A percentile compares a stretch with the other conserved stretches of the same genome.
Conservation (phyloP, 2,329 filamentous ascomycete species). For the Aspergillus sp. region DNA sequence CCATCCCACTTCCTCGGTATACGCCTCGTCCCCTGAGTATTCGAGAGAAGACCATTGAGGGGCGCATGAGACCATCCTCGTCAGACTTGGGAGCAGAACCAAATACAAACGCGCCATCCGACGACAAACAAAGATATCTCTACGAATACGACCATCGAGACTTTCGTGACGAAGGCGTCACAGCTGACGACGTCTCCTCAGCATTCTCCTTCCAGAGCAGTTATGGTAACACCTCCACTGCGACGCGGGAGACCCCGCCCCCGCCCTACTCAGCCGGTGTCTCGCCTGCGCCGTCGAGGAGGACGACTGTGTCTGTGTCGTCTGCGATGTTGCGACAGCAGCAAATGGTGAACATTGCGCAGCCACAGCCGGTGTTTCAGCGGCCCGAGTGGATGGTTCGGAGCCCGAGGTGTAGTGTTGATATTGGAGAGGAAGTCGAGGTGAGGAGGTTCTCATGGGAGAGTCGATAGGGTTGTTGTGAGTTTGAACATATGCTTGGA, state of each 20-base stretch:
- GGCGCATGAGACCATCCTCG: conserved; percentile 22
- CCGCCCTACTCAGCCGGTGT: conserved; percentile 34
- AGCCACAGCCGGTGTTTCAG: conserved; percentile 19
- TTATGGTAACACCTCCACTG: conserved; percentile 39
- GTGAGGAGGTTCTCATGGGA: conserved; percentile 21
- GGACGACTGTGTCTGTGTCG: conserved; percentile 29
- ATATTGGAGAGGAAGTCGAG: conserved; percentile 1
- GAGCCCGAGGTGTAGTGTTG: conserved; percentile 2
- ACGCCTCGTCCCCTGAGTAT: conserved; percentile 33
- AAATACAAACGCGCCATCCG: background rate
- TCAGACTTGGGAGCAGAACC: conserved; percentile 6
- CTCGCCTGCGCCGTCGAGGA: conserved; percentile 24
- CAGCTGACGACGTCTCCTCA: conserved; percentile 33
- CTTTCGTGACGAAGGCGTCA: too few relatives aligned
- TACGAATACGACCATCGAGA: background rate
- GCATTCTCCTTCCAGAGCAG: conserved; percentile 37
- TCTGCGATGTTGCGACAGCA: conserved; percentile 8
- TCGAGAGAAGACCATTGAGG: conserved; percentile 34
- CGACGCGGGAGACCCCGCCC: conserved; percentile 37
- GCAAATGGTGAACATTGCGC: conserved; percentile 22
- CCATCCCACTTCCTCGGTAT: conserved; percentile 35
- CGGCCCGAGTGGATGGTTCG: conserved; percentile 6
- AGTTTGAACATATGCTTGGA: background rate
- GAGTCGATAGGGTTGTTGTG: conserved; percentile 9
- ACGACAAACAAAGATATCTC: background rate